These are phyloP conservation scores for Wickerhamomyces sp. DNA, from an alignment of 1,139 yeast genomes.

Conservation along the genomic window DNA sequence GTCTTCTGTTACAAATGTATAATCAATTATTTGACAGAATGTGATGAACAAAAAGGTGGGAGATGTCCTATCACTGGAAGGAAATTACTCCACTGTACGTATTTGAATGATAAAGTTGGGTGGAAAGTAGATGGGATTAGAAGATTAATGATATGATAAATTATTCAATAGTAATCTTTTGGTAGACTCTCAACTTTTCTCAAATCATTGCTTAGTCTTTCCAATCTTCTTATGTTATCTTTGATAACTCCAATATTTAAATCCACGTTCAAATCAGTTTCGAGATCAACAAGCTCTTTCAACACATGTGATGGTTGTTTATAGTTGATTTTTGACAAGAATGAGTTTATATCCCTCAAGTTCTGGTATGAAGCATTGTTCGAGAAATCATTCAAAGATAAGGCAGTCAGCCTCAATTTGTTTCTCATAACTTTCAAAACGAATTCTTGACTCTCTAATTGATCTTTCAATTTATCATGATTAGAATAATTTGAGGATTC, in stretches of 20 bases:
- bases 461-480: slow-evolving; percentile 6
- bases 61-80: slow-evolving; percentile 84
- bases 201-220: slow-evolving; percentile 5
- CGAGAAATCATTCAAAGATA: not conserved
- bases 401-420: slow-evolving; percentile 7
- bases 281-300: slow-evolving; percentile 13
- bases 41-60: slow-evolving; percentile 50
- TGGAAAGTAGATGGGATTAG: slow-evolving; percentile 80
- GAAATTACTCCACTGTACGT: slow-evolving; percentile 66
- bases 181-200: slow-evolving; percentile 8
- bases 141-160: slow-evolving; percentile 49
- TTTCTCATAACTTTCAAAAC: slow-evolving; percentile 11
- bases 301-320: slow-evolving; percentile 14
- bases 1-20: slow-evolving; percentile 91
- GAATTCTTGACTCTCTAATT: slow-evolving; percentile 8
- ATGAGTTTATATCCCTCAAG: slow-evolving; percentile 16
- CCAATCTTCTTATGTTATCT: slow-evolving; percentile 7
- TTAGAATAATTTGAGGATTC: slow-evolving; percentile 9
- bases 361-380: no score
- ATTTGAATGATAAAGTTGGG: slow-evolving; percentile 49
- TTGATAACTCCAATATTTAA: slow-evolving; percentile 12
- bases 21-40: slow-evolving; percentile 51
- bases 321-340: slow-evolving; percentile 19
- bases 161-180: not conserved
- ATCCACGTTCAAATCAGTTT: slow-evolving; percentile 19